Percentiles rank a stretch among this genome's conserved stretches.
Conservation (phyloP, 345 rosid genomes). For the Eucalyptus microcorys region DNA sequence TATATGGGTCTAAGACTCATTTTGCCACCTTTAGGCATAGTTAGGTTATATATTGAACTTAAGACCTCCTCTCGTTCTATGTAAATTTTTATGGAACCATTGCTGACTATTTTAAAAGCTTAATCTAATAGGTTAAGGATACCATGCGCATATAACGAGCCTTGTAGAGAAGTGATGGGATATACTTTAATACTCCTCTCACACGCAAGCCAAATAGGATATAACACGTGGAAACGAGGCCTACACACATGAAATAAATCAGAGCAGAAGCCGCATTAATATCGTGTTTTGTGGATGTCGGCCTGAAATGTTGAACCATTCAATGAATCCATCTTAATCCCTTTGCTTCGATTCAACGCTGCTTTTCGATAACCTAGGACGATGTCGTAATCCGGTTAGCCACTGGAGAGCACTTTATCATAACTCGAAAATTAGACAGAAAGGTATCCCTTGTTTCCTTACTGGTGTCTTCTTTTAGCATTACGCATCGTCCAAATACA, state of each 20-base stretch:
- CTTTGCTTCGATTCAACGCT: background rate
- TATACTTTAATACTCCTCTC: background rate
- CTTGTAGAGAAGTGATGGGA: background rate
- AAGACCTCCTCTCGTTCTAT: background rate
- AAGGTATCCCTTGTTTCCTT: background rate
- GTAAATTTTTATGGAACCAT: background rate
- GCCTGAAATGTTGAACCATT: background rate
- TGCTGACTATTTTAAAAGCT: background rate
- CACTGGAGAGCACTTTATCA: background rate
- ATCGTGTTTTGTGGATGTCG: background rate
- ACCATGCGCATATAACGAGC: background rate
- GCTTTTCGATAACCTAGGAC: background rate
- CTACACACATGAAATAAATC: background rate
- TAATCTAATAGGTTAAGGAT: background rate
- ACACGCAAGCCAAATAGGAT: background rate
- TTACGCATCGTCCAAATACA: background rate
- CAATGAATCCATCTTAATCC: background rate
- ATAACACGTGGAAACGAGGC: background rate
- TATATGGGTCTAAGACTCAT: no score
- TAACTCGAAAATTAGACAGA: background rate
- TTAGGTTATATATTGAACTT: background rate
- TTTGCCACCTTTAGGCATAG: no score
- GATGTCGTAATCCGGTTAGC: background rate
- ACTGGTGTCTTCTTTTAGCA: background rate
- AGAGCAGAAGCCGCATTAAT: background rate